Conservation (phyloP, 345 rosid genomes). For the Arabis alpina region DNA sequence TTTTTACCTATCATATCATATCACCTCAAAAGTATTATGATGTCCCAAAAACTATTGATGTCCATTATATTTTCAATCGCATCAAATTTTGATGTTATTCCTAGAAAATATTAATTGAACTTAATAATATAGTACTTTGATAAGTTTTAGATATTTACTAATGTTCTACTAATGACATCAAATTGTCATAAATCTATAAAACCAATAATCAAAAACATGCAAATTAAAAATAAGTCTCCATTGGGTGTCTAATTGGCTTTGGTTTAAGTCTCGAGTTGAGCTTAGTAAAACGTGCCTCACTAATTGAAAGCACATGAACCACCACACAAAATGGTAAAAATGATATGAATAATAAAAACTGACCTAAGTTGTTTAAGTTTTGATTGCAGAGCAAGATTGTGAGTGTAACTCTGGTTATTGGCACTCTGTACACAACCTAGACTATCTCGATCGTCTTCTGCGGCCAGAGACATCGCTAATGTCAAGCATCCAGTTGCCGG, state of each 20-base stretch:
- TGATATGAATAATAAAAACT: slow-evolving; percentile 7
- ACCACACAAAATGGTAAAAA: neutral
- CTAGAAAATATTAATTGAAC: neutral
- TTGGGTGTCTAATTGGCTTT: neutral
- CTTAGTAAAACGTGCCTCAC: neutral
- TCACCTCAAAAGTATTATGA: neutral
- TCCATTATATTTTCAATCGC: neutral
- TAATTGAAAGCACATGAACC: neutral
- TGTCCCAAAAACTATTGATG: neutral
- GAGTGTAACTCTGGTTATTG: slow-evolving; percentile 58
- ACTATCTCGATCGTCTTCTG: slow-evolving; percentile 64
- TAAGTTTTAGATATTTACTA: too few species aligned
- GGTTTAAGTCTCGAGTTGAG: neutral
- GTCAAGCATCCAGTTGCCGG: slow-evolving; percentile 85
- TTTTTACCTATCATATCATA: neutral
- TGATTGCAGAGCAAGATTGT: slow-evolving; percentile 58
- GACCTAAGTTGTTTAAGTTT: slow-evolving; percentile 53
- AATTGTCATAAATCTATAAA: too few species aligned
- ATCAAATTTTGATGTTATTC: neutral
- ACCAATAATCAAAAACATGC: too few species aligned
- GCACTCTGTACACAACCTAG: slow-evolving; percentile 77
- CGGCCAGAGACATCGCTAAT: slow-evolving; percentile 60
- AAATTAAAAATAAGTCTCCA: neutral
- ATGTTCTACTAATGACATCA: too few species aligned
- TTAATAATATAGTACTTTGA: neutral